Evolutionary conservation across 2,329 filamentous ascomycete species (phyloP).

Genomic region (Exophiala calicioides): DNA sequence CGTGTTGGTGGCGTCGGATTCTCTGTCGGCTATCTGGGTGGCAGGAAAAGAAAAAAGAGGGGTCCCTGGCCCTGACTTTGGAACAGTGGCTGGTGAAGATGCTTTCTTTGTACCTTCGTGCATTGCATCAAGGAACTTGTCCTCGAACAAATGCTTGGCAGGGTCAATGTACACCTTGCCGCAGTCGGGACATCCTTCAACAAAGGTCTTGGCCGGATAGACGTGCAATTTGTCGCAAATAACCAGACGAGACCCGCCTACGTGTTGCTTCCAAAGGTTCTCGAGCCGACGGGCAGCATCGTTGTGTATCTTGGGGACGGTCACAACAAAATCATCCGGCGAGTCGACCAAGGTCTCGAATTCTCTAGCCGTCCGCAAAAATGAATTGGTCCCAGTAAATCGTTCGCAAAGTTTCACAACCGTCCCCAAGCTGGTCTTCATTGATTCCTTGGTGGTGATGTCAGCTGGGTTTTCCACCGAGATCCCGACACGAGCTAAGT

Average conservation of each 20-base stretch:
- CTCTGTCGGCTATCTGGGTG: too few relatives aligned
- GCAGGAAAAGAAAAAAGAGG: too few relatives aligned
- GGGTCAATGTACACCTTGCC: conserved; percentile 10
- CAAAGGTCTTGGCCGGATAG: conserved; percentile 26
- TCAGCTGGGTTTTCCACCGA: background rate
- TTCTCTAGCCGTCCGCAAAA: conserved; percentile 2
- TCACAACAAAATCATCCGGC: background rate
- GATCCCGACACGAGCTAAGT: background rate
- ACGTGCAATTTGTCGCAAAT: conserved; percentile 21
- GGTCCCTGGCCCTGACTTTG: background rate
- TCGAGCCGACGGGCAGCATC: conserved; percentile 13
- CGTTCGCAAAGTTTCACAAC: background rate
- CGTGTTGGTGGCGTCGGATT: background rate
- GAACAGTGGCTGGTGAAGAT: background rate
- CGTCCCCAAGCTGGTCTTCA: conserved; percentile 2
- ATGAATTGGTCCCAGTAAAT: background rate
- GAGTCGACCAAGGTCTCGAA: background rate
- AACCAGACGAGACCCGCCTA: conserved; percentile 11
- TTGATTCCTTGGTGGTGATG: background rate
- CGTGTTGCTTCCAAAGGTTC: conserved; percentile 20
- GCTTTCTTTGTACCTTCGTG: conserved; percentile 1
- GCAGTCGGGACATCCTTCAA: conserved; percentile 27
- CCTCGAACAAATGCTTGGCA: conserved; percentile 17
- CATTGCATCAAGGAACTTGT: conserved; percentile 11
- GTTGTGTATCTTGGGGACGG: conserved; percentile 14